phyloP scores from a whole-genome alignment of 257 asterid species.

The Eustoma russellianum region DNA sequence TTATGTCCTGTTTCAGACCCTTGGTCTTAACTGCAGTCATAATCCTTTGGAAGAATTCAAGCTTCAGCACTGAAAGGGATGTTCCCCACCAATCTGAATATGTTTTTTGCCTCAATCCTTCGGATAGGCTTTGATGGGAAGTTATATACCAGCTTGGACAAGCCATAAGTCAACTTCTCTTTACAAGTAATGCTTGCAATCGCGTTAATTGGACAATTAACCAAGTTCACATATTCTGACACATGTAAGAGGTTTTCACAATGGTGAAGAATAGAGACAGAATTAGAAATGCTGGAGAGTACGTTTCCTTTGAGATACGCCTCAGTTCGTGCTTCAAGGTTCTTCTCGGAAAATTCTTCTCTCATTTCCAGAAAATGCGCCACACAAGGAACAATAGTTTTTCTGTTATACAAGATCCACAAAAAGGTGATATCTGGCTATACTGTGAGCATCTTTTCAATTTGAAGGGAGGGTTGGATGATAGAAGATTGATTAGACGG shows the following conservation, averaged over 20 bases:
- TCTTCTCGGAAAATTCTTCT: conserved; percentile 69
- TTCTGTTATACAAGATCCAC: not conserved
- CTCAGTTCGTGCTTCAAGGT: conserved; percentile 59
- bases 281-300: conserved; percentile 52
- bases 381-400: conserved; percentile 27
- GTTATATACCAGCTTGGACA: conserved; percentile 70
- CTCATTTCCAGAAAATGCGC: conserved; percentile 84
- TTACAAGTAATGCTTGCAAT: conserved; percentile 74
- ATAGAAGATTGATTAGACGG: no score
- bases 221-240: conserved; percentile 58
- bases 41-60: conserved; percentile 72
- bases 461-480: no score
- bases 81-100: conserved; percentile 88
- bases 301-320: conserved; percentile 43
- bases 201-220: conserved; percentile 44
- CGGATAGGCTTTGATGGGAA: conserved; percentile 30
- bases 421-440: no score
- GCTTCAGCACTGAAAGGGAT: conserved; percentile 43
- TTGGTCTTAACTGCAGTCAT: conserved; percentile 59
- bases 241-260: conserved; percentile 55
- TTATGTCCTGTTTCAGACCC: conserved; percentile 79
- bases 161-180: conserved; percentile 78
- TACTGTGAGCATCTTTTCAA: no score
- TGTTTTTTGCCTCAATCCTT: conserved; percentile 40
- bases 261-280: conserved; percentile 58